Conservation (phyloP, 31 red algal genomes). For the Endocladia muricata region DNA sequence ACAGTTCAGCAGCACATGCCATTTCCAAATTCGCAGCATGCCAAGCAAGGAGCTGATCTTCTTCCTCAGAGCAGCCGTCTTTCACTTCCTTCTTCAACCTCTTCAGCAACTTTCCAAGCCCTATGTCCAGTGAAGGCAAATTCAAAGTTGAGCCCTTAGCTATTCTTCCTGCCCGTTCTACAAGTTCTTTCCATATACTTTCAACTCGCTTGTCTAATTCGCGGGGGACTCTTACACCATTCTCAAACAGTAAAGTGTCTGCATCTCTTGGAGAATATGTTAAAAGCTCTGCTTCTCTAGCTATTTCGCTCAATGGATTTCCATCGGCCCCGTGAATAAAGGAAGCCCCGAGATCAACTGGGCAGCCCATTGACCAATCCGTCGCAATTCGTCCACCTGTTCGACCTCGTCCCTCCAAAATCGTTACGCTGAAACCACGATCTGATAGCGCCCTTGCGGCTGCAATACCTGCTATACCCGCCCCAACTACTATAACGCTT, state of each 20-base stretch:
- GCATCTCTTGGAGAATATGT: constrained; percentile 64
- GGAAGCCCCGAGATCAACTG: constrained; percentile 87
- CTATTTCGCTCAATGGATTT: constrained; percentile 80
- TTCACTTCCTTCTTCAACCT: constrained; percentile 45
- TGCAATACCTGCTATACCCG: constrained; percentile 89
- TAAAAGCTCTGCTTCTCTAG: constrained; percentile 37
- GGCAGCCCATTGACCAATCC: constrained; percentile 75
- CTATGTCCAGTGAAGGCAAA: constrained; percentile 22
- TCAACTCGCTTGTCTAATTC: constrained; percentile 45
- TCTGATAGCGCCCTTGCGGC: constrained; percentile 76
- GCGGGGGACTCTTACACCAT: constrained; percentile 34
- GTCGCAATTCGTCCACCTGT: constrained; percentile 82
- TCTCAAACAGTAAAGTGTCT: constrained; percentile 29
- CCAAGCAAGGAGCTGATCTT: constrained; percentile 59
- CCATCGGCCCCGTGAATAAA: constrained; percentile 87
- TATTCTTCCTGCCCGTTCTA: constrained; percentile 45
- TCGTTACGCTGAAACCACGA: constrained; percentile 64
- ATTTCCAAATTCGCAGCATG: constrained; percentile 94
- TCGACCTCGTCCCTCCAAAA: constrained; percentile 78
- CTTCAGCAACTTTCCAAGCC: constrained; percentile 44
- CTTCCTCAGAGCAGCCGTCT: constrained; percentile 31
- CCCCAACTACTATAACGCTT: constrained; percentile 85
- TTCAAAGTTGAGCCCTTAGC: constrained; percentile 25
- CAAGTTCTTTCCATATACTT: constrained; percentile 61
- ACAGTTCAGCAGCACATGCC: constrained; percentile 84